phyloP scores from a whole-genome alignment of 2,329 filamentous ascomycete genomes.

The Waltergamsia citrina region DNA sequence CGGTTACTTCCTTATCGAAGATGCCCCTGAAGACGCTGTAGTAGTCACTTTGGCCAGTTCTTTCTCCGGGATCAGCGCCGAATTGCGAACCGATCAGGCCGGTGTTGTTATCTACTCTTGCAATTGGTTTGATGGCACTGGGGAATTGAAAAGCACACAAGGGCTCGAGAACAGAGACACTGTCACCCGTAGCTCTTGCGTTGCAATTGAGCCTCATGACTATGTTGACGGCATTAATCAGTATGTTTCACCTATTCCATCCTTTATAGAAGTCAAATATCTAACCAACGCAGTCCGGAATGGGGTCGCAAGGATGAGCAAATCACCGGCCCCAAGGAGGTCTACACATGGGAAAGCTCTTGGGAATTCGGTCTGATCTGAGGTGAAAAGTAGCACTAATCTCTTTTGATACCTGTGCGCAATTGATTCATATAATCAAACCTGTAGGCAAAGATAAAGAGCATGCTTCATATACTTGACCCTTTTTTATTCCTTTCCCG shows the following conservation, averaged over 20 bases:
- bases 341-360: slow-evolving; percentile 32
- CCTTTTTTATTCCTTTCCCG: too few species aligned
- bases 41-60: slow-evolving; percentile 49
- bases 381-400: too few species aligned
- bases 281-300: slow-evolving; percentile 25
- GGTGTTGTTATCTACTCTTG: slow-evolving; percentile 67
- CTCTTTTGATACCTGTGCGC: too few species aligned
- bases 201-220: slow-evolving; percentile 69
- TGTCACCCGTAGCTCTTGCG: slow-evolving; percentile 54
- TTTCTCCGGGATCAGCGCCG: slow-evolving; percentile 59
- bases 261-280: not conserved
- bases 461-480: too few species aligned
- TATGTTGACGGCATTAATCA: slow-evolving; percentile 73
- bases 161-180: slow-evolving; percentile 32
- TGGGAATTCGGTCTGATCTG: slow-evolving; percentile 27
- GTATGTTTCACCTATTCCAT: slow-evolving; percentile 19
- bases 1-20: slow-evolving; percentile 40
- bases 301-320: slow-evolving; percentile 29
- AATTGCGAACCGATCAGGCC: slow-evolving; percentile 60
- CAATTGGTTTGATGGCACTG: slow-evolving; percentile 39
- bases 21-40: slow-evolving; percentile 24
- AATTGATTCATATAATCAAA: too few species aligned
- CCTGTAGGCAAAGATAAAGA: too few species aligned
- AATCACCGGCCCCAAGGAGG: slow-evolving; percentile 28
- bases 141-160: slow-evolving; percentile 49